Evolutionary conservation across 202 grass and related monocot genomes (phyloP), one percentile per base, ranked within the genome.

Genomic region (Panicum hallii): DNA sequence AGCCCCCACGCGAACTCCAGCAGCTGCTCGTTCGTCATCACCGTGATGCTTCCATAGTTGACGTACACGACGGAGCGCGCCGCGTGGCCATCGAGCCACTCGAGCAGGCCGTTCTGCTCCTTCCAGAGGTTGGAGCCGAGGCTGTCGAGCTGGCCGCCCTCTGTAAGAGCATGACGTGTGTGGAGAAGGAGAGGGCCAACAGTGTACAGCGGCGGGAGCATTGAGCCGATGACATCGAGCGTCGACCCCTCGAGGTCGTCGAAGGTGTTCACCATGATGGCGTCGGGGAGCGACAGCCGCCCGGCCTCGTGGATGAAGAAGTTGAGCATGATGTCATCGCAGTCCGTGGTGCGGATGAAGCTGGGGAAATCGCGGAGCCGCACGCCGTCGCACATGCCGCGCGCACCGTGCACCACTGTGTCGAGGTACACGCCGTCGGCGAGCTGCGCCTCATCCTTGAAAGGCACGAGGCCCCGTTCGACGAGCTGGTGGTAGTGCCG

Each of bases 1-100:
- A 89, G 42, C 6, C 82, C 87, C 82, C 87, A 85, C 9, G 87
- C 87, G 28, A 89, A 89, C 75, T 89, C 87, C 11, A 76, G 26
- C 38, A 89, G 49, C 60, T 89, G 88, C 47, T 72, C 36, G 63
- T 82, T 89, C 6, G 78, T 70, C 88, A 90, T 90, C 62, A 82
- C 78, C 3, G 88, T 90, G 41, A 90, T 75, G 62, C 86, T 88
- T 7, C 86, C 86, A 7, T 72, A 88, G 64, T 88, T 90, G 4
- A 90, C 88, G 40, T 81, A 89, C 67, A 89, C 87, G 4, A 82
- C 63, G 0, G 88, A 89, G 2, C 53, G 15, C 5, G 54, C 9
- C 1, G 55, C 10, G 11, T 5, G 67, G 47, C 77, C 57, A 23
- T 65, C 47, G 4, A 84, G 71, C 82, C 72, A 84, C 36, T 84